These are phyloP conservation scores for Kurtzmaniella quercitrusa DNA, from an alignment of 1,139 yeast genomes.

Conservation along the genomic window DNA sequence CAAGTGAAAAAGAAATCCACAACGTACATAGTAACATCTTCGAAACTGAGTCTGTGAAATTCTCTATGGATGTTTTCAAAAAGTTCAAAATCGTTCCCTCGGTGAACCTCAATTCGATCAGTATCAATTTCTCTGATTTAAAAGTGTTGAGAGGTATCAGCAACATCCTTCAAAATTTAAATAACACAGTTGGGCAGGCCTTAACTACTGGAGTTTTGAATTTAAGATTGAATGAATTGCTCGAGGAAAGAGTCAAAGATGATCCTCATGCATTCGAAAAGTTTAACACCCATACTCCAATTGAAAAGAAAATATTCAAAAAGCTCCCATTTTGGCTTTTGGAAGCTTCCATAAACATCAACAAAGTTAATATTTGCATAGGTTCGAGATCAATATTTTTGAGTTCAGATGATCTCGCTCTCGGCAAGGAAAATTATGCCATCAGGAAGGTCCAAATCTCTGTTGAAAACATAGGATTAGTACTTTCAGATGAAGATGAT, in stretches of 20 bases:
- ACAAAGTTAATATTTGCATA: conserved; percentile 29
- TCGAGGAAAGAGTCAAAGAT: conserved; percentile 16
- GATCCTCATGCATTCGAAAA: conserved; percentile 7
- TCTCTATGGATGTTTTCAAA: conserved; percentile 24
- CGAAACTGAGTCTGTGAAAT: conserved; percentile 17
- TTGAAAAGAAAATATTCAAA: conserved; percentile 25
- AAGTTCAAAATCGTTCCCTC: conserved; percentile 25
- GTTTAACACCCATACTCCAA: conserved; percentile 2
- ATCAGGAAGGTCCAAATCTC: conserved; percentile 25
- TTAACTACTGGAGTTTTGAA: conserved; percentile 29
- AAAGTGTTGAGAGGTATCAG: conserved; percentile 31
- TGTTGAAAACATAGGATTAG: conserved; percentile 9
- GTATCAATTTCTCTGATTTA: conserved; percentile 26
- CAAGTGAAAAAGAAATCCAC: conserved; percentile 4
- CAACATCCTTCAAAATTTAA: conserved; percentile 23
- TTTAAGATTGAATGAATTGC: conserved; percentile 18
- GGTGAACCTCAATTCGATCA: background rate
- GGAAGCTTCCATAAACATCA: conserved; percentile 27
- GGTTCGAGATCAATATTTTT: conserved; percentile 64
- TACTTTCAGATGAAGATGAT: conserved; percentile 1
- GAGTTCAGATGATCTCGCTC: conserved; percentile 21
- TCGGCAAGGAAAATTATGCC: conserved; percentile 23
- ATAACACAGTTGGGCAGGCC: conserved; percentile 22
- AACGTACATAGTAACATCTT: conserved; percentile 17
- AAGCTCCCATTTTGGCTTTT: conserved; percentile 48